Percentiles rank a stretch among this genome's conserved stretches.
Evolutionary conservation across 2,329 filamentous ascomycete species (phyloP).

Genomic region (Monosporascus sp.): DNA sequence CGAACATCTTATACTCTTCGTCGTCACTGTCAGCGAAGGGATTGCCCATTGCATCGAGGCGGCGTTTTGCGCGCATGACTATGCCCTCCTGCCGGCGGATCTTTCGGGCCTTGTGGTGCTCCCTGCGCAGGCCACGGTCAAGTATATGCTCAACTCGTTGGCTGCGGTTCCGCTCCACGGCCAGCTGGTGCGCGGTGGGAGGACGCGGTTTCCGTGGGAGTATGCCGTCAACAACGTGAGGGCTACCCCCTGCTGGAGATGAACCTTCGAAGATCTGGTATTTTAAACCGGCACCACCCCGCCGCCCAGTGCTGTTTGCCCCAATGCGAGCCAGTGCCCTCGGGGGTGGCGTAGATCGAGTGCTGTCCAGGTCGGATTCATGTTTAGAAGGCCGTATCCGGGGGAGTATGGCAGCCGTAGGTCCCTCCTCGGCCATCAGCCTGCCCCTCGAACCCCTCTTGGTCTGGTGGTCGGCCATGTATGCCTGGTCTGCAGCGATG

Average conservation of each 20-base stretch:
- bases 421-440: slow-evolving; percentile 45
- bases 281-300: slow-evolving; percentile 46
- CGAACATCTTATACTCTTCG: slow-evolving; percentile 37
- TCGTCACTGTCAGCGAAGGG: slow-evolving; percentile 59
- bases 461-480: slow-evolving; percentile 54
- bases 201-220: slow-evolving; percentile 62
- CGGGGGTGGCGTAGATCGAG: slow-evolving; percentile 47
- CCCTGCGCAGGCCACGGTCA: slow-evolving; percentile 63
- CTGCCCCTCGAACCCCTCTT: slow-evolving; percentile 42
- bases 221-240: slow-evolving; percentile 46
- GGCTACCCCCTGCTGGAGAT: slow-evolving; percentile 49
- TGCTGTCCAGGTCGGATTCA: slow-evolving; percentile 49
- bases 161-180: slow-evolving; percentile 71
- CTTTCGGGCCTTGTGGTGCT: slow-evolving; percentile 60
- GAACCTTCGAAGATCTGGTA: slow-evolving; percentile 57
- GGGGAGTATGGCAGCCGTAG: slow-evolving; percentile 51
- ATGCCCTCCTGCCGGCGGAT: slow-evolving; percentile 58
- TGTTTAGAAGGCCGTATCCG: slow-evolving; percentile 59
- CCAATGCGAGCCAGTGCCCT: slow-evolving; percentile 31
- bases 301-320: slow-evolving; percentile 31
- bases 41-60: slow-evolving; percentile 51
- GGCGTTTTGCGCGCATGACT: slow-evolving; percentile 60
- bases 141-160: slow-evolving; percentile 79
- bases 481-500: slow-evolving; percentile 68
- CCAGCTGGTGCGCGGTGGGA: slow-evolving; percentile 75